A percentile compares a stretch with the other conserved stretches of the same genome.
phyloP scores from a whole-genome alignment of 2,329 filamentous ascomycete species.

The Chaetothyriales sp. region DNA sequence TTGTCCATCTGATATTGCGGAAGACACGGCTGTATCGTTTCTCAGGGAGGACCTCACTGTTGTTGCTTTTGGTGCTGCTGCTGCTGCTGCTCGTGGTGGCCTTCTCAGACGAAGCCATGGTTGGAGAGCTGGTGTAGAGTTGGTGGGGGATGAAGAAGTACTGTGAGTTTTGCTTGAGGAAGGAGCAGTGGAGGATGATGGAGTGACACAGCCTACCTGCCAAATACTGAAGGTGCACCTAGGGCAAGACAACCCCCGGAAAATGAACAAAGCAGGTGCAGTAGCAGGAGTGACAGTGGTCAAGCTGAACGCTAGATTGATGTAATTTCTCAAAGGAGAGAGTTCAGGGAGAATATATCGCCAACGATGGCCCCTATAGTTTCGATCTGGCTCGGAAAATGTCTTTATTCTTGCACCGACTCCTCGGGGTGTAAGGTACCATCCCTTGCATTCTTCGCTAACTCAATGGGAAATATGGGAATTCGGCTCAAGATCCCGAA shows the following conservation, averaged over 20 bases:
- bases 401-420: neutral
- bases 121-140: neutral
- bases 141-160: neutral
- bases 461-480: neutral
- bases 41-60: conserved; percentile 7
- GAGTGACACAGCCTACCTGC: neutral
- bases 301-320: neutral
- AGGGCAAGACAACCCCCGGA: neutral
- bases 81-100: neutral
- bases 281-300: neutral
- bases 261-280: neutral
- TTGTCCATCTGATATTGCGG: conserved; percentile 23
- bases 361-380: neutral
- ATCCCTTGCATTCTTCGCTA: neutral
- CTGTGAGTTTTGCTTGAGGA: neutral
- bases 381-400: neutral
- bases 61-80: neutral
- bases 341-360: neutral
- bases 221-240: neutral
- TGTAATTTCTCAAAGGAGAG: neutral
- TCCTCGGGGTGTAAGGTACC: neutral
- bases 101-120: neutral
- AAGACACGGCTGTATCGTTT: conserved; percentile 18
- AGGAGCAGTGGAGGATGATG: neutral
- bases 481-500: neutral